These are phyloP conservation scores for Xylaria sp. DNA, from an alignment of 2,329 filamentous ascomycete genomes.

Conservation along the genomic window DNA sequence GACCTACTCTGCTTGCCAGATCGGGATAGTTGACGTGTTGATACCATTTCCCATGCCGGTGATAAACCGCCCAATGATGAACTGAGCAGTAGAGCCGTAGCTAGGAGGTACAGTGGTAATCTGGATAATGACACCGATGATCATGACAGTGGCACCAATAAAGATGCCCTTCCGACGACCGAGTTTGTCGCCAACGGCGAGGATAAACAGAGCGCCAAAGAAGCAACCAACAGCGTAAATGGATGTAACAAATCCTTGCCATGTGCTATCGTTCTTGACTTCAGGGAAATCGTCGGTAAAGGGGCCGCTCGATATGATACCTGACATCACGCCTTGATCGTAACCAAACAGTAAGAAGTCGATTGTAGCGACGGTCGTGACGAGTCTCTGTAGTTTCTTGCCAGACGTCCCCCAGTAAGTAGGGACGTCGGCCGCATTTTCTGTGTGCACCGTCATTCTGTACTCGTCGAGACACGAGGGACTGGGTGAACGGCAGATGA, in stretches of 20 bases:
- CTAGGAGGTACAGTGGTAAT: slow-evolving; percentile 58
- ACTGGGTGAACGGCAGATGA: slow-evolving; percentile 14
- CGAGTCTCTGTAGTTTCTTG: slow-evolving; percentile 43
- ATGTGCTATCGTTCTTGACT: slow-evolving; percentile 47
- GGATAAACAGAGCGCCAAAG: slow-evolving; percentile 53
- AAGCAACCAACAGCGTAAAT: slow-evolving; percentile 58
- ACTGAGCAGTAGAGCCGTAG: slow-evolving; percentile 58
- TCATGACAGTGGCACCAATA: slow-evolving; percentile 62
- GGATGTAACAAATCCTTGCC: slow-evolving; percentile 53
- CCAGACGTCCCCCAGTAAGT: slow-evolving; percentile 49
- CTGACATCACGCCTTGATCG: slow-evolving; percentile 50
- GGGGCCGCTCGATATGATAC: slow-evolving; percentile 46
- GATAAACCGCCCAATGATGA: slow-evolving; percentile 60
- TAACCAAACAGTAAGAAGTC: slow-evolving; percentile 48
- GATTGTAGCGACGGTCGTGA: slow-evolving; percentile 46
- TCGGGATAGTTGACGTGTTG: slow-evolving; percentile 59
- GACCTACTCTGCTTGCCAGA: slow-evolving; percentile 53
- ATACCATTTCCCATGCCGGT: slow-evolving; percentile 63
- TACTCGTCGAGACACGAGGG: slow-evolving; percentile 14
- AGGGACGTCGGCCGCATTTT: slow-evolving; percentile 46
- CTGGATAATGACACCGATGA: slow-evolving; percentile 66
- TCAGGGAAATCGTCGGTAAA: slow-evolving; percentile 48
- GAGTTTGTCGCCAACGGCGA: slow-evolving; percentile 62
- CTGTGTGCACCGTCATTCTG: slow-evolving; percentile 42
- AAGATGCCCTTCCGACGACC: slow-evolving; percentile 66